These are phyloP conservation scores for Barnettozyma pratensis DNA, from an alignment of 805 yeast genomes.

Conservation along the genomic window DNA sequence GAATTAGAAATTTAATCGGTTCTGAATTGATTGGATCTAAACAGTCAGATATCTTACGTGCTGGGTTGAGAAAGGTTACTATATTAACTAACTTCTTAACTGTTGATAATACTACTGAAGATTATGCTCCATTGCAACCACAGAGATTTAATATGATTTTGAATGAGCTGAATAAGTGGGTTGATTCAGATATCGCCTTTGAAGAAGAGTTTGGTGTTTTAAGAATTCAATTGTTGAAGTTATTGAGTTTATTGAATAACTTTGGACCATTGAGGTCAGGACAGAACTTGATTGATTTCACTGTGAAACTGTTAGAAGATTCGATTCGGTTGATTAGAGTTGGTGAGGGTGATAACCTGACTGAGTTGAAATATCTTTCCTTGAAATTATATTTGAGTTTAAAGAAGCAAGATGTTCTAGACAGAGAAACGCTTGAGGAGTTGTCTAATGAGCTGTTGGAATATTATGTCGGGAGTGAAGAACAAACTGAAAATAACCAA, in stretches of 20 bases:
- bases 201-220: constrained; percentile 47
- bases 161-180: constrained; percentile 48
- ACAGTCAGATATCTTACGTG: constrained; percentile 33
- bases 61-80: constrained; percentile 44
- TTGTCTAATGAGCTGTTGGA: constrained; percentile 37
- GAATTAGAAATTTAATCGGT: constrained; percentile 54
- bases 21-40: constrained; percentile 60
- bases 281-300: constrained; percentile 31
- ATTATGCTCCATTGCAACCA: constrained; percentile 45
- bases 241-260: constrained; percentile 33
- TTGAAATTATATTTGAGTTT: constrained; percentile 38
- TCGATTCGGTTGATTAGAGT: constrained; percentile 38
- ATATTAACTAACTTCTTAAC: constrained; percentile 40
- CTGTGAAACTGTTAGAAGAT: constrained; percentile 36
- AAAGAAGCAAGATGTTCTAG: constrained; percentile 20
- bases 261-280: neutral
- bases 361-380: constrained; percentile 43
- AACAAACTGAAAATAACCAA: constrained; percentile 23
- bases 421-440: constrained; percentile 32
- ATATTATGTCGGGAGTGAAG: constrained; percentile 28
- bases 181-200: constrained; percentile 57
- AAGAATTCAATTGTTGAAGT: constrained; percentile 46
- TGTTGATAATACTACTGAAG: constrained; percentile 21
- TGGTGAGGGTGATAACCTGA: constrained; percentile 28
- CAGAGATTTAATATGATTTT: constrained; percentile 64